Evolutionary conservation across 1,284 basidiomycete species (phyloP).

Genomic region (Marasmius sp.): DNA sequence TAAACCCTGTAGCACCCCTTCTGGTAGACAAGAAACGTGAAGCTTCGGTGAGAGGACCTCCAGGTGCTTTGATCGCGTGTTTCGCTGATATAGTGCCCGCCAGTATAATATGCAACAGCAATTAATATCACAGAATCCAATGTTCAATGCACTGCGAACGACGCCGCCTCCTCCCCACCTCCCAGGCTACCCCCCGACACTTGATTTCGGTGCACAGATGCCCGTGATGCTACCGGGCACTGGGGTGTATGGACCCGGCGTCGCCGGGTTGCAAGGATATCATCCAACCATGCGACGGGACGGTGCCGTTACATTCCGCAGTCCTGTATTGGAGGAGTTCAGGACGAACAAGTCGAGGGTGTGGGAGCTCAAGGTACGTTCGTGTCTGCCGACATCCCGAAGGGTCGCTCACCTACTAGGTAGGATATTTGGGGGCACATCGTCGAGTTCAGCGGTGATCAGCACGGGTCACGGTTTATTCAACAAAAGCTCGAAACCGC

Average conservation of each 20-base stretch:
- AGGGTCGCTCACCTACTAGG: background rate
- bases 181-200: constrained; percentile 38
- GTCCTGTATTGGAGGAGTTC: constrained; percentile 82
- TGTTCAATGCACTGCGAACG: constrained; percentile 41
- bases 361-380: constrained; percentile 77
- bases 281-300: constrained; percentile 41
- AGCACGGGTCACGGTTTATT: constrained; percentile 91
- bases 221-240: constrained; percentile 46
- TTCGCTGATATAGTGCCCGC: constrained; percentile 11
- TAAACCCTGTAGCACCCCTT: constrained; percentile 38
- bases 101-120: constrained; percentile 51
- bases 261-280: constrained; percentile 38
- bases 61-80: constrained; percentile 4
- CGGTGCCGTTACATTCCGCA: constrained; percentile 46
- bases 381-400: background rate
- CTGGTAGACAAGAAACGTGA: constrained; percentile 60
- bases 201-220: constrained; percentile 51
- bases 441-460: constrained; percentile 93
- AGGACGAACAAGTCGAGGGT: constrained; percentile 75
- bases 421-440: constrained; percentile 87
- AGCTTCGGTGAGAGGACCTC: constrained; percentile 44
- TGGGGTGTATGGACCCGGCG: constrained; percentile 39
- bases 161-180: constrained; percentile 38
- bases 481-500: constrained; percentile 83
- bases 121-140: constrained; percentile 31